Evolutionary conservation across 129 eudicot species (phyloP).

Genomic region (Erigeron canadensis): DNA sequence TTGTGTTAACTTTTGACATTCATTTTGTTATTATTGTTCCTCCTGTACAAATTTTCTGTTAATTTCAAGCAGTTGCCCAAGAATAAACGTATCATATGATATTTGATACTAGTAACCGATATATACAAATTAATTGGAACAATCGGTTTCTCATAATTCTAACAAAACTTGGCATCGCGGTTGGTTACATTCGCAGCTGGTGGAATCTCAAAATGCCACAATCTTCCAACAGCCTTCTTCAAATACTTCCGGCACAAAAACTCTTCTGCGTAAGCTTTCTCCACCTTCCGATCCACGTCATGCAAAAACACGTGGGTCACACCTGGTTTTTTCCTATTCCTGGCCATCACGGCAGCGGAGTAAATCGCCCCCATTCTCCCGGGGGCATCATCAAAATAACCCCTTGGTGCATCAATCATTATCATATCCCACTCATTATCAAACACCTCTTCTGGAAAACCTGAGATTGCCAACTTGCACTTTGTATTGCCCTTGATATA

Average conservation of each 20-base stretch:
- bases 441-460: conserved; percentile 60
- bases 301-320: conserved; percentile 77
- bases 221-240: conserved; percentile 62
- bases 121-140: no score
- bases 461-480: conserved; percentile 60
- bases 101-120: no score
- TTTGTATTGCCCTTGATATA: conserved; percentile 47
- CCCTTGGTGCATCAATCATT: conserved; percentile 88
- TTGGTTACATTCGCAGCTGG: conserved; percentile 31
- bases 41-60: no score
- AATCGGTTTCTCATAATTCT: not conserved
- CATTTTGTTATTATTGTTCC: no score
- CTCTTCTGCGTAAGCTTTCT: conserved; percentile 61
- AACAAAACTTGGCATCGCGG: conserved; percentile 40
- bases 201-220: conserved; percentile 85
- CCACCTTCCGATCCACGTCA: conserved; percentile 78
- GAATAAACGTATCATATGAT: no score
- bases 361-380: conserved; percentile 92
- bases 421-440: conserved; percentile 77
- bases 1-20: no score
- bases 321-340: conserved; percentile 60
- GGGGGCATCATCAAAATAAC: conserved; percentile 67
- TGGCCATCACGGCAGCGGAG: conserved; percentile 84
- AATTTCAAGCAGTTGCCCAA: no score
- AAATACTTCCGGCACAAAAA: conserved; percentile 67